These are phyloP conservation scores for Parsonsia alboflavescens DNA, from an alignment of 257 asterid genomes.

Conservation along the genomic window DNA sequence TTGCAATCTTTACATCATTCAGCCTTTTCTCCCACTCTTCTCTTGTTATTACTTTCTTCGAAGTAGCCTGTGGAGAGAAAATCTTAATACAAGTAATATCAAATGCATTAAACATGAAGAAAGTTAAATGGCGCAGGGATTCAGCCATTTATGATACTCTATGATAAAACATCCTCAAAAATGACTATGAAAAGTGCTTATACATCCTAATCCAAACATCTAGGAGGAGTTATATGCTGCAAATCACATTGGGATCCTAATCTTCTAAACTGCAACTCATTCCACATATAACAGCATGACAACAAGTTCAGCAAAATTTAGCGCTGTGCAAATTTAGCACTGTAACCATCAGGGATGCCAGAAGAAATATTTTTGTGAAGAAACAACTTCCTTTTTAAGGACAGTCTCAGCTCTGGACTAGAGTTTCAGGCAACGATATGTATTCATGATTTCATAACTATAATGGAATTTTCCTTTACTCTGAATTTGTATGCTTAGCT, in stretches of 20 bases:
- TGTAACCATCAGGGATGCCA: not conserved
- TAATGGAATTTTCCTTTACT: not conserved
- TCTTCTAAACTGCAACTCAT: not conserved
- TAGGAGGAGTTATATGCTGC: not conserved
- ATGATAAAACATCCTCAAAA: not conserved
- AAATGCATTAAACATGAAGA: not conserved
- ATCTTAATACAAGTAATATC: not conserved
- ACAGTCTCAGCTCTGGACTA: not conserved
- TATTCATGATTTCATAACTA: not conserved
- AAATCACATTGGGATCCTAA: not conserved
- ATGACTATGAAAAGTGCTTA: not conserved
- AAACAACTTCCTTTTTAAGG: not conserved
- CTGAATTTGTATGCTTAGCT: not conserved
- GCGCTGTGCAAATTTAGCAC: not conserved
- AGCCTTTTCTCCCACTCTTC: slow-evolving; percentile 81
- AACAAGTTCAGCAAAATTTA: not conserved
- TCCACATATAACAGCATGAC: not conserved
- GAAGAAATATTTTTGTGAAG: not conserved
- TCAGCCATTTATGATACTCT: not conserved
- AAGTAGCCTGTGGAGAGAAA: slow-evolving; percentile 40
- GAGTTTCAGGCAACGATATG: not conserved
- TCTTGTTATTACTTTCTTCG: slow-evolving; percentile 59
- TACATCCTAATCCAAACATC: not conserved
- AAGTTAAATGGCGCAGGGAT: no score
- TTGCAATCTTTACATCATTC: slow-evolving; percentile 47